Evolutionary conservation across 331 rosid species (phyloP), one percentile per base, ranked within the genome.

Genomic region (Rhamnella rubrinervis): DNA sequence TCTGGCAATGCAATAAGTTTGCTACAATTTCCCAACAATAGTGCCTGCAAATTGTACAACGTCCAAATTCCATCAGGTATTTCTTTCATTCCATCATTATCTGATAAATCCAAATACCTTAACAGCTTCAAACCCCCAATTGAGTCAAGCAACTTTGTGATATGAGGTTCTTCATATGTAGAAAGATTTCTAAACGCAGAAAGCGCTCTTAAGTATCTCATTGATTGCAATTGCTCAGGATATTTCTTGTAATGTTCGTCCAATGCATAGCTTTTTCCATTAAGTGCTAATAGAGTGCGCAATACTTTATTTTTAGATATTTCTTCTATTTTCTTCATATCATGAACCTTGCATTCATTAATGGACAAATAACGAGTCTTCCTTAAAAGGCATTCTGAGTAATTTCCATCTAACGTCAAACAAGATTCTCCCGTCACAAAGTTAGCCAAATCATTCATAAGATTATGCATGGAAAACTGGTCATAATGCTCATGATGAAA

Each of bases 331-430:
- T 39, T 66, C 39, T 60, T 56, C n/a, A 44, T 11, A 9, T 37
- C 77, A 38, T 46, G 39, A 1, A 20, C 20, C 2, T 0, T 6
- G 4, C 31, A 31, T 1, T 46, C 61, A 2, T 18, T 10, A 49
- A 53, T 75, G 3, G 84, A 75, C 57, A 63, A 28, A 67, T 68
- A 79, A 65, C 77, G 77, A 14, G 84, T n/a, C 50, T 20, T 17
- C 61, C 76, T 60, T 55, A 39, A 31, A 20, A 6, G 12, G 55
- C 38, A 20, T 39, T 19, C 19, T 28, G 61, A 41, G 52, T 26
- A 1, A 6, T 47, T 47, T 14, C 31, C 69, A 28, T 52, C 61
- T 7, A 60, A 35, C 44, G 74, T 50, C 13, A 70, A 37, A 31
- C 67, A 79, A 21, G 59, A 51, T 16, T 79, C 67, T 7, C 70